phyloP scores from a whole-genome alignment of 108 stramenopile genomes.

The Nitzschia sp. region DNA sequence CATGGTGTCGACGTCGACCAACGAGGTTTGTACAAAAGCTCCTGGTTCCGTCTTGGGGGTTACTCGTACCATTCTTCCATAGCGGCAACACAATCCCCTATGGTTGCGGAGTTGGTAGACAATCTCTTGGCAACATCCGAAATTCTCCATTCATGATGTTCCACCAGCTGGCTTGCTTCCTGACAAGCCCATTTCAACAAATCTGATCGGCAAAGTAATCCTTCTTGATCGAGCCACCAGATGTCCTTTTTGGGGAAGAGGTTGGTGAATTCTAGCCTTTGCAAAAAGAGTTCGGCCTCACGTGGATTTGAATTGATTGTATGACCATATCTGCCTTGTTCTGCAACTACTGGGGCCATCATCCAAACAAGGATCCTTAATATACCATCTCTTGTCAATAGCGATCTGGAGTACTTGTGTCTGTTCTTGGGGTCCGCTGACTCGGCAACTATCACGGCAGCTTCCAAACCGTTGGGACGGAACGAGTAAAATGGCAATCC shows the following conservation, averaged over 20 bases:
- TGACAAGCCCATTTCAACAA: constrained; percentile 81
- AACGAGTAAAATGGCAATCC: constrained; percentile 96
- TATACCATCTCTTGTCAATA: constrained; percentile 74
- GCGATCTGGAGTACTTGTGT: constrained; percentile 45
- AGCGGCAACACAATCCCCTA: constrained; percentile 87
- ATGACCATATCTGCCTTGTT: constrained; percentile 75
- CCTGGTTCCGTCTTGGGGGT: too few species aligned
- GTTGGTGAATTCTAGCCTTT: constrained; percentile 54
- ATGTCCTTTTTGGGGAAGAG: constrained; percentile 26
- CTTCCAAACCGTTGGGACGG: constrained; percentile 89
- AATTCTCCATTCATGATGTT: constrained; percentile 55
- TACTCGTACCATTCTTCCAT: constrained; percentile 85
- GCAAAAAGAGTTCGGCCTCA: constrained; percentile 78
- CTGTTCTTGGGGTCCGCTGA: constrained; percentile 20
- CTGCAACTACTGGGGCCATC: constrained; percentile 91
- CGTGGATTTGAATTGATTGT: constrained; percentile 87
- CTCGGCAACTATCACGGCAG: constrained; percentile 50
- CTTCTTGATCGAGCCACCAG: constrained; percentile 31
- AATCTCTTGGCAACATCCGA: constrained; percentile 70
- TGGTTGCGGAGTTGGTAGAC: constrained; percentile 78
- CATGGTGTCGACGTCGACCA: too few species aligned
- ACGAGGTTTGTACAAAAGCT: too few species aligned
- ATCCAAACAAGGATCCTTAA: constrained; percentile 89
- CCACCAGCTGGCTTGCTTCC: constrained; percentile 73
- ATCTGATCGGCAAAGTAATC: constrained; percentile 46